These are phyloP conservation scores for Fusarium lyarnte DNA, from an alignment of 2,329 filamentous ascomycete species.

Conservation along the genomic window DNA sequence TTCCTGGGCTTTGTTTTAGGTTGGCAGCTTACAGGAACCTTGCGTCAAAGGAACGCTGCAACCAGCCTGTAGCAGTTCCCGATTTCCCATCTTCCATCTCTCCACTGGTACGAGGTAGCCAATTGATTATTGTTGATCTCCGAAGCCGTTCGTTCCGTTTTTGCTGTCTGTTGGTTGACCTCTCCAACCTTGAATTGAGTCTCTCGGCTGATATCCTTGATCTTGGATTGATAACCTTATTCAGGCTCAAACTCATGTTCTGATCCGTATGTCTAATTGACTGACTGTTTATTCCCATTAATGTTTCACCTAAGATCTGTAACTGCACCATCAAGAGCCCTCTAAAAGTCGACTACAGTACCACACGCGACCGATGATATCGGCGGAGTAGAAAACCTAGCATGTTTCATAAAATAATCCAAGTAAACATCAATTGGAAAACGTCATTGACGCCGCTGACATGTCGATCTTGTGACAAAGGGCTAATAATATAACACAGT, in stretches of 20 bases:
- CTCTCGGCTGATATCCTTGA: not conserved
- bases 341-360: too few relatives aligned
- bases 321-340: not conserved
- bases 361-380: not conserved
- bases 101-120: not conserved
- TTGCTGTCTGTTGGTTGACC: not conserved
- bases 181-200: not conserved
- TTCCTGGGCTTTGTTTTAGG: conserved; percentile 26
- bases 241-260: not conserved
- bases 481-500: not conserved
- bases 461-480: not conserved
- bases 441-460: not conserved
- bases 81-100: not conserved
- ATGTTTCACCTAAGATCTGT: not conserved
- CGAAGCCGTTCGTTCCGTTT: conserved; percentile 5
- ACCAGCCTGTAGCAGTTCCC: conserved; percentile 13
- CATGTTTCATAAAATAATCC: not conserved
- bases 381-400: not conserved
- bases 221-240: not conserved
- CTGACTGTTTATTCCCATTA: not conserved
- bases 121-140: not conserved
- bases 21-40: conserved; percentile 10
- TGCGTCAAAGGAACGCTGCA: conserved; percentile 12
- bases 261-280: not conserved
- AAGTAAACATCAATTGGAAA: not conserved